These are phyloP conservation scores for Tetrapisispora iriomotensis DNA, from an alignment of 805 yeast genomes.

Conservation along the genomic window DNA sequence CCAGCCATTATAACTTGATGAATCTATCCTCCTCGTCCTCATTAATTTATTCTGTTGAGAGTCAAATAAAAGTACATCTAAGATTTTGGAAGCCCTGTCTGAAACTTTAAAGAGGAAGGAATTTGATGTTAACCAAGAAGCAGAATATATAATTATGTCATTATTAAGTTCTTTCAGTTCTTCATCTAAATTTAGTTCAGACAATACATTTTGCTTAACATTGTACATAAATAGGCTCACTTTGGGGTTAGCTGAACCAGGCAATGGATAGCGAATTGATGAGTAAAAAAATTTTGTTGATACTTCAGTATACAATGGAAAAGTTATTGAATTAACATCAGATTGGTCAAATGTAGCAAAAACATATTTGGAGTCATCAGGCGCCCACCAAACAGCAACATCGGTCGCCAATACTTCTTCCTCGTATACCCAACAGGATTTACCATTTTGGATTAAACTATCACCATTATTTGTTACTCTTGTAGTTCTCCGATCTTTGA, in stretches of 20 bases:
- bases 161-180: constrained; percentile 20
- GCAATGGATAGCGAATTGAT: constrained; percentile 58
- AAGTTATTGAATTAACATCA: constrained; percentile 40
- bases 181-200: constrained; percentile 18
- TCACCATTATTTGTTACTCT: constrained; percentile 41
- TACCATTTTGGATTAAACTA: constrained; percentile 48
- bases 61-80: constrained; percentile 42
- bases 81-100: constrained; percentile 49
- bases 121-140: constrained; percentile 45
- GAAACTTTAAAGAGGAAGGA: constrained; percentile 48
- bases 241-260: constrained; percentile 55
- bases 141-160: constrained; percentile 51
- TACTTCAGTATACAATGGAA: constrained; percentile 42
- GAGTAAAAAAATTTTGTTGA: constrained; percentile 38
- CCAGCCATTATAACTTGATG: constrained; percentile 45
- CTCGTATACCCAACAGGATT: constrained; percentile 78
- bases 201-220: constrained; percentile 19
- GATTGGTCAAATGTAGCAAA: constrained; percentile 54
- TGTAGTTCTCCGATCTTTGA: constrained; percentile 10
- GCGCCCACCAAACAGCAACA: constrained; percentile 63
- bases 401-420: constrained; percentile 62
- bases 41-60: constrained; percentile 23
- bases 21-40: constrained; percentile 36
- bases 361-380: constrained; percentile 46
- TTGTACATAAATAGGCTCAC: constrained; percentile 39